Evolutionary conservation across 2,329 filamentous ascomycete species (phyloP), one percentile per base, ranked within the genome.

Genomic region (Pestalotiopsis sp.): DNA sequence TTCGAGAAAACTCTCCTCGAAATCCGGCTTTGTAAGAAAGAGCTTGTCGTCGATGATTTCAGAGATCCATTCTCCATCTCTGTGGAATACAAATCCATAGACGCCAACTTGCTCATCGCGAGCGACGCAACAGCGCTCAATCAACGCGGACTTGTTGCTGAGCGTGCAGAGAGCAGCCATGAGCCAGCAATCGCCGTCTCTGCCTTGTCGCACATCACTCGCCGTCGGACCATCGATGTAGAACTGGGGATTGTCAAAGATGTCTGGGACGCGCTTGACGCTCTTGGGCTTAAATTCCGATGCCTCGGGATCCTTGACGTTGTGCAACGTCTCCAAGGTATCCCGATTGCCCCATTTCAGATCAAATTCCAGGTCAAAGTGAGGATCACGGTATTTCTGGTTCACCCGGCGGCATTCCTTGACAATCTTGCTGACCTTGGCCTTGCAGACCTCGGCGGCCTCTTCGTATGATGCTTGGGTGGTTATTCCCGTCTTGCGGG

Each of bases 171-270:
- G 80, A 1, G 93, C 92, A 6, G 94, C 91, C 82, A 97, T 90
- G 68, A 96, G 88, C 93, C 93, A 97, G 78, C 94, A 97, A 76
- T 97, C 93, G 2, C 93, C 93, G 71, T 91, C 89, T 9, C 87
- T 86, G 1, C 93, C 93, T 78, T 96, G 93, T 39, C 91, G 87
- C 23, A 97, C 91, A 78, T 97, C 93, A 71, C 91, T 91, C 20
- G 92, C 91, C 9, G 89, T 91, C 2, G 92, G 90, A 0, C 92
- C 92, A 71, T 95, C 92, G 70, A 94, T 89, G 76, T 89, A 96
- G 77, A 97, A 96, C 70, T 87, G 83, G 1, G 93, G 92, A 0
- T 88, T 84, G 64, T 94, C 92, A 72, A 95, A 96, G 27, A 95
- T 92, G 74, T 95, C 92, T 1, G 78, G 77, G 13, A 95, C 90